These are phyloP conservation scores for Huntiella savannae DNA, from an alignment of 2,329 filamentous ascomycete genomes.

Conservation along the genomic window DNA sequence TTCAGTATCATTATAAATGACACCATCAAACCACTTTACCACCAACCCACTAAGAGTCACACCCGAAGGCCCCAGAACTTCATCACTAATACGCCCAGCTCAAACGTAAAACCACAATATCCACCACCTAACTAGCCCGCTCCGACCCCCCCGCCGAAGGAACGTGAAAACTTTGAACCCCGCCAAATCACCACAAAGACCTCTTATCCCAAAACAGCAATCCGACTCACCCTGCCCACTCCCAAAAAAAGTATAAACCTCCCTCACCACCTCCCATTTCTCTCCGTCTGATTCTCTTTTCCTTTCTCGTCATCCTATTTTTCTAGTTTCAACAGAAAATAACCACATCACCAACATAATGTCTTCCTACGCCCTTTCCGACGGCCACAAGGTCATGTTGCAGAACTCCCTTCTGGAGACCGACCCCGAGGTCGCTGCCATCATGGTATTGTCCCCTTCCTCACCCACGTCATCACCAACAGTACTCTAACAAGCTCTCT, in stretches of 20 bases:
- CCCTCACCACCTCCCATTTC: not conserved
- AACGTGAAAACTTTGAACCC: not conserved
- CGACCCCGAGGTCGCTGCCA: conserved; percentile 84
- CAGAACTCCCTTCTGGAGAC: conserved; percentile 83
- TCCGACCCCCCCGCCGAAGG: no score
- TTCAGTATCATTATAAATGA: no score
- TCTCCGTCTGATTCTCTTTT: not conserved
- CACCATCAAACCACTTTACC: no score
- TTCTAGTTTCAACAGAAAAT: conserved; percentile 1
- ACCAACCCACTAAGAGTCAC: no score
- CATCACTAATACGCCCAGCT: no score
- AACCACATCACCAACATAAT: conserved; percentile 18
- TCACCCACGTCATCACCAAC: not conserved
- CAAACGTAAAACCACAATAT: no score
- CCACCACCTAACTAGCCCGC: no score
- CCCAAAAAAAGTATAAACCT: no score
- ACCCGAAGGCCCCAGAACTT: no score
- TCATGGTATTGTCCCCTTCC: conserved; percentile 54
- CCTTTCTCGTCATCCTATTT: not conserved
- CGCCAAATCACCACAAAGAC: not conserved
- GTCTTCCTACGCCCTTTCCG: conserved; percentile 32
- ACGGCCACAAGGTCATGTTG: conserved; percentile 56
- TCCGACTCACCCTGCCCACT: no score
- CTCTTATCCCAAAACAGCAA: no score
- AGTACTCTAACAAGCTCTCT: conserved; percentile 7